These are phyloP conservation scores for Corinectria fuckeliana DNA, from an alignment of 2,329 filamentous ascomycete genomes.

Conservation along the genomic window DNA sequence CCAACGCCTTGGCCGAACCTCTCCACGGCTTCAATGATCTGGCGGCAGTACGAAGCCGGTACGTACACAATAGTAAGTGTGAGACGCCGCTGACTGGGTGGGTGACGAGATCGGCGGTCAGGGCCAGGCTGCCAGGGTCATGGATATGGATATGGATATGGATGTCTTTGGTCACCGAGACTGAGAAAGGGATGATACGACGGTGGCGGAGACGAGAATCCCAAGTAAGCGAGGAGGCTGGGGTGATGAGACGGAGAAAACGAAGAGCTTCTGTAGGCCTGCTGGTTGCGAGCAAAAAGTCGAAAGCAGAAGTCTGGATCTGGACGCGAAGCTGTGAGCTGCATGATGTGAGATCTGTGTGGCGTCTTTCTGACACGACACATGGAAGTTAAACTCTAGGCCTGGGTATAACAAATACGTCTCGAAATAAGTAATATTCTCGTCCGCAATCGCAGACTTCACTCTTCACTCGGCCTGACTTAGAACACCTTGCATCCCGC, in stretches of 20 bases:
- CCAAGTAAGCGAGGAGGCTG: not conserved
- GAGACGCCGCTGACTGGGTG: conserved; percentile 14
- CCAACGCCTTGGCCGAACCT: conserved; percentile 34
- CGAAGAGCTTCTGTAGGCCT: not conserved
- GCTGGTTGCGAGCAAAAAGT: not conserved
- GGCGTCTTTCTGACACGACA: conserved; percentile 2
- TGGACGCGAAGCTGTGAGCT: not conserved
- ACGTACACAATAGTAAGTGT: not conserved
- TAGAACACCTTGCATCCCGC: not conserved
- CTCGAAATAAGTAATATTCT: conserved; percentile 7
- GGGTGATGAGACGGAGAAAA: not conserved
- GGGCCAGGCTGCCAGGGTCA: conserved; percentile 21
- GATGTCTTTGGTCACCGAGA: conserved; percentile 8
- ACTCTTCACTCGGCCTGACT: conserved; percentile 6
- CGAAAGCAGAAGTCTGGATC: not conserved
- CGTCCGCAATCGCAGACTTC: not conserved
- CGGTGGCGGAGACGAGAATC: conserved; percentile 14
- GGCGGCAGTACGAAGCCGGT: conserved; percentile 8
- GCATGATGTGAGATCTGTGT: not conserved
- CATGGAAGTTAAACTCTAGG: not conserved
- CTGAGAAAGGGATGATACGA: conserved; percentile 8
- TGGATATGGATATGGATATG: not conserved
- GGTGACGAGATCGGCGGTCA: conserved; percentile 36
- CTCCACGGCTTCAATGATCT: conserved; percentile 30
- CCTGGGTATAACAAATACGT: conserved; percentile 6